Percentiles rank a stretch among this genome's conserved stretches.
Conservation (phyloP, 306 rosid genomes). For the Coriaria nepalensis region DNA sequence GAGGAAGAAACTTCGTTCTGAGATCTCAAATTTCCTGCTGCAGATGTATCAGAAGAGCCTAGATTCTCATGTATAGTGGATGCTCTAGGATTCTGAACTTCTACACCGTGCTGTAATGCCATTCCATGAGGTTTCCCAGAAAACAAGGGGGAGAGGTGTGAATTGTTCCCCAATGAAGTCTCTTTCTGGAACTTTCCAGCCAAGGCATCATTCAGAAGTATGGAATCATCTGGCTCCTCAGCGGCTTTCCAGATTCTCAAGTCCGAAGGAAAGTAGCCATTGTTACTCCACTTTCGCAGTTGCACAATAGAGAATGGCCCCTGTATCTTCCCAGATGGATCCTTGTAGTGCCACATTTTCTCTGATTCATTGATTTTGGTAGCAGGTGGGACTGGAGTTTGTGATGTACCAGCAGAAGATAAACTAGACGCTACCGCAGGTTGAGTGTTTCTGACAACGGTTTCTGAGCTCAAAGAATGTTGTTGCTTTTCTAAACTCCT, state of each 20-base stretch:
- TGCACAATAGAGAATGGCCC: constrained; percentile 93
- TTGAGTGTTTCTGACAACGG: constrained; percentile 29
- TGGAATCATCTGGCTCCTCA: constrained; percentile 54
- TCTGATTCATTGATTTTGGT: constrained; percentile 59
- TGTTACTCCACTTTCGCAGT: constrained; percentile 84
- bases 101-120: constrained; percentile 29
- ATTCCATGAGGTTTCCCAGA: constrained; percentile 39
- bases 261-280: constrained; percentile 87
- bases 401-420: constrained; percentile 22
- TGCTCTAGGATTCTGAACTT: constrained; percentile 34
- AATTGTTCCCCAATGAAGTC: constrained; percentile 25
- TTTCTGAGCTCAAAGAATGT: constrained; percentile 35
- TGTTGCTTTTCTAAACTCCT: constrained; percentile 63
- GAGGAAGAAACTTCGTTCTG: constrained; percentile 30
- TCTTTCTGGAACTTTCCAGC: constrained; percentile 61
- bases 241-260: constrained; percentile 64
- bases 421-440: constrained; percentile 27
- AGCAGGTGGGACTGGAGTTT: constrained; percentile 31
- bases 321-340: constrained; percentile 94
- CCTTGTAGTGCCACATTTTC: constrained; percentile 79
- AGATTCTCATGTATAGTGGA: constrained; percentile 21
- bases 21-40: constrained; percentile 48
- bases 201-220: constrained; percentile 61
- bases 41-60: constrained; percentile 28
- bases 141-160: constrained; percentile 24